Conservation (phyloP, 371 early-diverging fungal species). For the Mycotypha africana region DNA sequence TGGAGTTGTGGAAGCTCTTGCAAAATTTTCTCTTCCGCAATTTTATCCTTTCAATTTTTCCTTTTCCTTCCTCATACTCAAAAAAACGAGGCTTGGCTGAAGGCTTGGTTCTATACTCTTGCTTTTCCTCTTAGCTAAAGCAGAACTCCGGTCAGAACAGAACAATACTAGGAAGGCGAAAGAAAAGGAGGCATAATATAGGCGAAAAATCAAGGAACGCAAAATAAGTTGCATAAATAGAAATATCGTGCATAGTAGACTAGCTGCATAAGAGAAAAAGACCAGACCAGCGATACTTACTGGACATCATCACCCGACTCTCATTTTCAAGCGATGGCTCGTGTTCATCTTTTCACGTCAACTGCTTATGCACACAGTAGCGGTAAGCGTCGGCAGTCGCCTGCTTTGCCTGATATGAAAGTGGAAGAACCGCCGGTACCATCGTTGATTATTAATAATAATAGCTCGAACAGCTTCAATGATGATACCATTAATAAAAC, state of each 20-base stretch:
- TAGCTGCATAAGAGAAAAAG: too few species aligned
- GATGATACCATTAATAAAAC: conserved; percentile 10
- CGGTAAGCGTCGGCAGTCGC: conserved; percentile 2
- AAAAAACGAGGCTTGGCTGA: conserved; percentile 27
- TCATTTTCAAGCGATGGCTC: too few species aligned
- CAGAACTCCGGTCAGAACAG: conserved; percentile 26
- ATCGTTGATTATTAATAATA: conserved; percentile 2
- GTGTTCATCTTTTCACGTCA: conserved; percentile 34
- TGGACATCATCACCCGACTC: too few species aligned
- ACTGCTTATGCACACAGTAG: conserved; percentile 8
- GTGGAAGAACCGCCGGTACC: conserved; percentile 13
- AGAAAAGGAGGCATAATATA: not conserved
- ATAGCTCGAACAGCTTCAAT: too few species aligned
- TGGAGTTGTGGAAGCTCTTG: too few species aligned
- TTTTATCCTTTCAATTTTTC: not conserved
- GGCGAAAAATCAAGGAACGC: not conserved
- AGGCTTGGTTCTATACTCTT: conserved; percentile 32
- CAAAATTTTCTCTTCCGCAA: not conserved
- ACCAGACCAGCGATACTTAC: too few species aligned
- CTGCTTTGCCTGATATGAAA: conserved; percentile 3
- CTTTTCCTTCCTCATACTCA: too few species aligned
- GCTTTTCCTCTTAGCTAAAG: conserved; percentile 24
- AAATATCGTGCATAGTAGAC: too few species aligned
- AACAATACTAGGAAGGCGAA: conserved; percentile 1
- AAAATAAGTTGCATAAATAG: conserved; percentile 1